Evolutionary conservation across 1,284 basidiomycete species (phyloP), one percentile per base, ranked within the genome.

Genomic region (Chalciporus sp.): DNA sequence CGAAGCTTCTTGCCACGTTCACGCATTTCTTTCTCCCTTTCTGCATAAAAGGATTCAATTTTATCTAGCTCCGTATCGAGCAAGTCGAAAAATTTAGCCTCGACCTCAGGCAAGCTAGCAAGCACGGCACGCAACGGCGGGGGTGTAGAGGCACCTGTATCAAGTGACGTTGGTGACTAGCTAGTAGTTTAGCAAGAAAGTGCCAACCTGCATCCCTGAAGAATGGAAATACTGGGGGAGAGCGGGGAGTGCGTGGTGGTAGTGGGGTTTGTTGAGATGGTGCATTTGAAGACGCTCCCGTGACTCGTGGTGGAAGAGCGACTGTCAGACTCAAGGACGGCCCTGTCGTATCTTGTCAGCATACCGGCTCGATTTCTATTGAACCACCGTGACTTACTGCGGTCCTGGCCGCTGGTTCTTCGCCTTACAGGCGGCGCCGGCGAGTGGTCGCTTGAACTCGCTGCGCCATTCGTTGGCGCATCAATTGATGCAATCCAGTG

Each of bases 21-120:
- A 20, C 74, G 72, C 72, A 88, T 85, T 59, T 94, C 92, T 23
- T 77, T 74, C 69, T 93, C 92, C 23, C 88, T 80, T 23, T 82
- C 82, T 8, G 81, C 65, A 67, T 92, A 98, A 70, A 98, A 98
- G 3, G 75, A 73, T 64, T 94, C 88, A 20, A 95, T 83, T 75
- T 96, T 93, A 51, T 87, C 83, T 0, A 95, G 74, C 67, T 96
- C 85, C 1, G 67, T 67, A 59, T 95, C 88, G 2, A 96, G 77
- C 37, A 83, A 77, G 7, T 84, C 78, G 59, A 96, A 90, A 72
- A 94, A 96, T 3, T 77, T 77, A 42, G 74, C 69, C 63, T 95
- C 87, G 35, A 81, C 75, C 0, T 84, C 77, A 4, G 81, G 76
- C 19, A 91, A 71, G 9, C 77, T 70, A 2, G 77, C 73, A 7